Conservation (phyloP, 768 basidiomycete genomes). For the Auricularia cornea region DNA sequence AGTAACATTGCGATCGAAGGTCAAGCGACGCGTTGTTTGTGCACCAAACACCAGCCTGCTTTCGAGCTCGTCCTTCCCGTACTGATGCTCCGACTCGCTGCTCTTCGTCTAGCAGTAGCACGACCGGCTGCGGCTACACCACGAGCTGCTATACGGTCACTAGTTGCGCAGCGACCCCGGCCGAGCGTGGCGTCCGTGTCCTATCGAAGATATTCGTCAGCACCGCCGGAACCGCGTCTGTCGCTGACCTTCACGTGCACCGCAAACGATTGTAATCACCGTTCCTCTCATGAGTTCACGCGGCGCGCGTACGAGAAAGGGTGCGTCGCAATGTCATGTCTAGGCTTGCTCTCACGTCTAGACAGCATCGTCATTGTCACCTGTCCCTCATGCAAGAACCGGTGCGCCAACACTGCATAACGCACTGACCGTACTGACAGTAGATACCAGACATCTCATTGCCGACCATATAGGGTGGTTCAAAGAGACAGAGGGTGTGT, state of each 20-base stretch:
- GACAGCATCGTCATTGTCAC: slow-evolving; percentile 68
- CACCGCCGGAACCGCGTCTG: slow-evolving; percentile 44
- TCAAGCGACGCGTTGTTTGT: no score
- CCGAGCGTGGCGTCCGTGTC: no score
- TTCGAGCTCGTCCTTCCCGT: no score
- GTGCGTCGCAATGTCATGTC: background rate
- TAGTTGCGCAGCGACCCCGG: no score
- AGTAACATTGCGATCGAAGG: no score
- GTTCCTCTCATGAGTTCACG: slow-evolving; percentile 85
- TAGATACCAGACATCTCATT: slow-evolving; percentile 56
- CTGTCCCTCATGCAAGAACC: slow-evolving; percentile 83
- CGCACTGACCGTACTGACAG: background rate
- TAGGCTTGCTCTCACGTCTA: background rate
- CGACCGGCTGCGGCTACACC: no score
- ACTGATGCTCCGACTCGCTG: no score
- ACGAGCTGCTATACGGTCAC: no score
- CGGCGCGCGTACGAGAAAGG: slow-evolving; percentile 79
- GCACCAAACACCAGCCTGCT: no score
- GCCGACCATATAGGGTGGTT: slow-evolving; percentile 93
- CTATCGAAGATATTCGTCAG: background rate
- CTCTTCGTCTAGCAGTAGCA: no score
- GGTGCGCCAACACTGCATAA: slow-evolving; percentile 39
- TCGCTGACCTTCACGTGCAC: slow-evolving; percentile 85
- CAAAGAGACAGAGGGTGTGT: slow-evolving; percentile 42
- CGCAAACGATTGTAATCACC: slow-evolving; percentile 57